Evolutionary conservation across 208 protist genomes (phyloP), one percentile per base, ranked within the genome.

Genomic region (Leishmania lainsoni): DNA sequence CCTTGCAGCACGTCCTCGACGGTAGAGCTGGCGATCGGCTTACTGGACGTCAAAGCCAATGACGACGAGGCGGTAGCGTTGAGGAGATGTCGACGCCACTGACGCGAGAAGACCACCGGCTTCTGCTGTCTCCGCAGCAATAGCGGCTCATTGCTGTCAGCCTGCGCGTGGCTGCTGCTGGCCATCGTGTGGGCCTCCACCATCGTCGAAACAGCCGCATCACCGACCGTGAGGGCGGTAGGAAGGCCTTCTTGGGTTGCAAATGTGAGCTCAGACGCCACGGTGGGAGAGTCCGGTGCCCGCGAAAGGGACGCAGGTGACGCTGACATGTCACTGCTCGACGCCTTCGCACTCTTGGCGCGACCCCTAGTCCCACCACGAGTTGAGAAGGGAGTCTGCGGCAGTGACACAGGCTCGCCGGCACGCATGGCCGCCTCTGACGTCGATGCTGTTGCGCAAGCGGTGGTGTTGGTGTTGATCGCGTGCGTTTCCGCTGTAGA

Each of bases 1-100:
- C 58, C n/a, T 17, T 45, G 58, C 42, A 78, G 26, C 2, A 56
- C 58, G 42, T 45, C 75, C 54, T 78, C 75, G 52, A 70, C 42
- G 20, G 59, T 68, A 39, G 59, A 70, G 35, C 42, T 59, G 35
- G 75, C 12, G 5, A 54, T 26, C 58, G 75, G 59, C 42, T 22
- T 66, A 59, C 45, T 51, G 45, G 69, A 17, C 69, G 22, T 10
- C 22, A 29, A 48, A 1, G 17, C 48, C 48, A 16, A 26, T 22
- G 76, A 59, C 42, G 29, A 68, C 9, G 45, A 17, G 14, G n/a
- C 59, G 9, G 61, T 16, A 26, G 22, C 73, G 12, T 63, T 66
- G 51, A 86, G 80, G 48, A 86, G 73, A 48, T 79, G 77, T n/a
- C 74, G 82, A 17, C 82, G 82, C 82, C 82, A 86, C 78, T 81